Percentiles rank a stretch among this genome's conserved stretches.
Evolutionary conservation across 1,284 basidiomycete species (phyloP).

Genomic region (Mycena citricolor): DNA sequence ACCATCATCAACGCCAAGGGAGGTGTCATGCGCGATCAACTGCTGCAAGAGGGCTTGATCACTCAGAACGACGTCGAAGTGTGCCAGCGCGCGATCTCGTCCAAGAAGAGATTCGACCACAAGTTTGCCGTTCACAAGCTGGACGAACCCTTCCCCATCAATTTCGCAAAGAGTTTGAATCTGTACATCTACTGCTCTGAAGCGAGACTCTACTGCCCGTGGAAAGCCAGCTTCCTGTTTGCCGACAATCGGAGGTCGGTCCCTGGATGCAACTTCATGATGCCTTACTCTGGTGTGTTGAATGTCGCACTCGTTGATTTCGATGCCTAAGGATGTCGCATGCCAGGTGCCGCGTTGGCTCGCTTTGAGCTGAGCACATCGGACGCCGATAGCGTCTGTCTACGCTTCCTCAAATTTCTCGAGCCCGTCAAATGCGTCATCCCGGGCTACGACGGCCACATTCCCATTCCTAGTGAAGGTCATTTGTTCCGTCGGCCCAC

Average conservation of each 20-base stretch:
- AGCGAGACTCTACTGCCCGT: constrained; percentile 1
- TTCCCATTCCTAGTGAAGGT: constrained; percentile 12
- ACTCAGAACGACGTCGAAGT: not conserved
- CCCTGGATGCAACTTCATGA: constrained; percentile 3
- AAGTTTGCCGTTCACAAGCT: constrained; percentile 5
- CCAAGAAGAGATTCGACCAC: constrained; percentile 14
- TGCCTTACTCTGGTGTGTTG: constrained; percentile 9
- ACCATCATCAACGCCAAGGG: constrained; percentile 8
- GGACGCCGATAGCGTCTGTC: not conserved
- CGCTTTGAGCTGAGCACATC: constrained; percentile 18
- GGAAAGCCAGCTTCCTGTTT: constrained; percentile 9
- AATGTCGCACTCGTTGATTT: not conserved
- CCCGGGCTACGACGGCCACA: constrained; percentile 8
- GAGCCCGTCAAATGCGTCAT: constrained; percentile 6
- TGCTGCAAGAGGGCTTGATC: constrained; percentile 8
- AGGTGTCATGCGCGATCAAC: constrained; percentile 7
- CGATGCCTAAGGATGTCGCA: not conserved
- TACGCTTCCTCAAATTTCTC: constrained; percentile 16
- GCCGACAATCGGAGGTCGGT: constrained; percentile 7
- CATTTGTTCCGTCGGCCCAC: constrained; percentile 11
- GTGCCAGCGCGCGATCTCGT: not conserved
- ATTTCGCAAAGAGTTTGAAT: not conserved
- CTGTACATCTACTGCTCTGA: constrained; percentile 1
- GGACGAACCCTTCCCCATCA: constrained; percentile 11
- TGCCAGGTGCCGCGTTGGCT: constrained; percentile 7